Conservation (phyloP, 1,284 basidiomycete genomes). For the Entoloma clypeatum region DNA sequence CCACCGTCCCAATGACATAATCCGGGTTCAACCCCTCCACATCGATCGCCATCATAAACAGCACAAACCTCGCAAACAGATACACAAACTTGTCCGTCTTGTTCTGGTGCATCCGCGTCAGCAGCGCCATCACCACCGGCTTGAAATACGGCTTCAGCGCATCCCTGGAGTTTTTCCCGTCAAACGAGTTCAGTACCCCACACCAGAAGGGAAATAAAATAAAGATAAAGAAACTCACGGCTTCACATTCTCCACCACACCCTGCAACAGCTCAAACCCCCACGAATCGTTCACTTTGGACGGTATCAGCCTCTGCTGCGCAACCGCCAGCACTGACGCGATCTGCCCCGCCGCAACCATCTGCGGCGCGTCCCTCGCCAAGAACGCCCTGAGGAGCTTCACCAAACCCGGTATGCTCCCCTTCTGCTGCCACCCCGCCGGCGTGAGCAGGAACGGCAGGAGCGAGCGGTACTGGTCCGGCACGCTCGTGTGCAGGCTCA, state of each 20-base stretch:
- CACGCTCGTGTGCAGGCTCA: conserved; percentile 76
- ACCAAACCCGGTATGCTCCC: conserved; percentile 96
- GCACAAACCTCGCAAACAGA: conserved; percentile 77
- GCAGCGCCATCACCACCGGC: conserved; percentile 75
- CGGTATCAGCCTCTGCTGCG: conserved; percentile 86
- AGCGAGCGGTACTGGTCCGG: conserved; percentile 80
- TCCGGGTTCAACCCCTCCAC: conserved; percentile 75
- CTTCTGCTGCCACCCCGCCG: conserved; percentile 88
- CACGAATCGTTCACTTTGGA: conserved; percentile 87
- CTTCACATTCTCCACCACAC: conserved; percentile 70
- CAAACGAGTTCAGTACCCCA: conserved; percentile 1
- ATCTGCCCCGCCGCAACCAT: conserved; percentile 79
- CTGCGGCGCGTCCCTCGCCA: conserved; percentile 64
- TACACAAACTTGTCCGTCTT: conserved; percentile 91
- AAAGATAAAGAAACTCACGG: conserved; percentile 49
- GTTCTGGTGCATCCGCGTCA: conserved; percentile 83
- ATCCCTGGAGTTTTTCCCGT: conserved; percentile 51
- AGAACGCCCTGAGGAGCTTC: conserved; percentile 82
- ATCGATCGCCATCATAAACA: conserved; percentile 73
- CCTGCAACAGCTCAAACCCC: conserved; percentile 88
- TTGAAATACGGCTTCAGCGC: conserved; percentile 75
- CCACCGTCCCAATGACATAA: conserved; percentile 72
- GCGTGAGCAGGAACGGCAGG: conserved; percentile 82
- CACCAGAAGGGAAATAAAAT: background rate
- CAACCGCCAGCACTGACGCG: conserved; percentile 80